Conservation (phyloP, 179 eudicot genomes). For the Gypsophila paniculata region DNA sequence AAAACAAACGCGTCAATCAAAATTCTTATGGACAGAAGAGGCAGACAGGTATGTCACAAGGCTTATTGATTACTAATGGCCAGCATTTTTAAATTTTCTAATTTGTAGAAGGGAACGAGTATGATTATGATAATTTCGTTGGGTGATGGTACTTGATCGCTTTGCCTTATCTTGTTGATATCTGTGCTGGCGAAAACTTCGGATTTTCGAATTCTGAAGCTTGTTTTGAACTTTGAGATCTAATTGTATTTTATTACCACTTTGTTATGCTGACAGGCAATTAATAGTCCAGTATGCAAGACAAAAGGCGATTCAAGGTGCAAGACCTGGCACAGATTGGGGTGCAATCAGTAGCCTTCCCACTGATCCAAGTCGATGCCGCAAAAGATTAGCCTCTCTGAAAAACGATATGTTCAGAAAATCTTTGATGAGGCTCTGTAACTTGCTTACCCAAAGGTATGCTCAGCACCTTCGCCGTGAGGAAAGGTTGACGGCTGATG, state of each 20-base stretch:
- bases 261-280: constrained; percentile 42
- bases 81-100: constrained; percentile 11
- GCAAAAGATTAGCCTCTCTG: constrained; percentile 66
- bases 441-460: constrained; percentile 62
- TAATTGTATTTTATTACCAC: constrained; percentile 15
- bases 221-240: constrained; percentile 3
- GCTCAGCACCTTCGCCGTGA: constrained; percentile 50
- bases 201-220: constrained; percentile 4
- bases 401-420: constrained; percentile 55
- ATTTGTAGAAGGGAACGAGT: not conserved
- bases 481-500: constrained; percentile 23
- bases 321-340: constrained; percentile 74
- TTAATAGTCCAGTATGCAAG: constrained; percentile 72
- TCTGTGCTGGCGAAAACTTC: not conserved
- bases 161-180: not conserved
- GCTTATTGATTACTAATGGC: not conserved
- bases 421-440: constrained; percentile 71
- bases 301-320: constrained; percentile 79
- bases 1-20: constrained; percentile 42
- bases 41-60: constrained; percentile 63
- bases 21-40: constrained; percentile 73
- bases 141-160: not conserved
- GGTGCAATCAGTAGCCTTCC: constrained; percentile 63
- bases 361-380: constrained; percentile 61
- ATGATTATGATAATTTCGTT: not conserved